Conservation (phyloP, 129 eudicot species). For the Helichrysum umbraculigerum region DNA sequence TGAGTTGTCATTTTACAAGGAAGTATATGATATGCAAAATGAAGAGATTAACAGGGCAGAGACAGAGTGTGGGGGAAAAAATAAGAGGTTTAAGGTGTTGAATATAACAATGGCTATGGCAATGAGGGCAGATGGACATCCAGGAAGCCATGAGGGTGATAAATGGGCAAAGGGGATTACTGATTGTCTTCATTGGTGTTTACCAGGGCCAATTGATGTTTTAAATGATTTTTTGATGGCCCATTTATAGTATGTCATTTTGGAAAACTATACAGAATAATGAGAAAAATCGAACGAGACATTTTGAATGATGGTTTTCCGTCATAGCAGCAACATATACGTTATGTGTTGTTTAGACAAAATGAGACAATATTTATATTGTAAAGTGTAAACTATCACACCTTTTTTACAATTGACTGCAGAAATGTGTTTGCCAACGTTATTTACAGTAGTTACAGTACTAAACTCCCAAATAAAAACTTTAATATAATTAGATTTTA, state of each 20-base stretch:
- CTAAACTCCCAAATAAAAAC: too few relatives aligned
- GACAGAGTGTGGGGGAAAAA: constrained; percentile 12
- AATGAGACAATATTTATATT: background rate
- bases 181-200: constrained; percentile 85
- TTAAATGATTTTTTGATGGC: constrained; percentile 55
- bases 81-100: constrained; percentile 47
- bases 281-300: background rate
- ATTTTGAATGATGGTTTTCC: background rate
- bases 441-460: too few relatives aligned
- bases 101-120: constrained; percentile 61
- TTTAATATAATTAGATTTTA: too few relatives aligned
- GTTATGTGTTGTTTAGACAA: too few relatives aligned
- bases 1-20: constrained; percentile 31
- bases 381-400: background rate
- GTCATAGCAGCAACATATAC: too few relatives aligned
- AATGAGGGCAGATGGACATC: constrained; percentile 89
- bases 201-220: constrained; percentile 73
- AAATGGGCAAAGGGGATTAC: constrained; percentile 42
- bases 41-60: constrained; percentile 49
- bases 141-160: constrained; percentile 65
- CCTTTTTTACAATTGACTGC: too few relatives aligned
- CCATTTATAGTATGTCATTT: background rate
- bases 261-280: background rate
- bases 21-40: constrained; percentile 30
- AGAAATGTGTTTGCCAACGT: too few relatives aligned